phyloP scores from a whole-genome alignment of 495 filamentous ascomycete genomes.

The Choiromyces venosus region DNA sequence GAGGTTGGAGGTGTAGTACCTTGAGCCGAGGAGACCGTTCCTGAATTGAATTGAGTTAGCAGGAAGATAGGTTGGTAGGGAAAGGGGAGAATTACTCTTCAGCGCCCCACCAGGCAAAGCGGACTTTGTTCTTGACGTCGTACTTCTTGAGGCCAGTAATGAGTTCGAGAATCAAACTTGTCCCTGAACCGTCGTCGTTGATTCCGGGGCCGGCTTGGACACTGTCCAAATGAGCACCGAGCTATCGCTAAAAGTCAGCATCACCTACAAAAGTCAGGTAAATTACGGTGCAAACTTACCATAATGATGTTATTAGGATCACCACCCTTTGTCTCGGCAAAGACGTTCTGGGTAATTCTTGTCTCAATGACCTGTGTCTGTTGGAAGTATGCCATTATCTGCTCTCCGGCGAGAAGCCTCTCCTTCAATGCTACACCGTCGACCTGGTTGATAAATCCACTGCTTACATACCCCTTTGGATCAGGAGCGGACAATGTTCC shows the following conservation, averaged over 20 bases:
- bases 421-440: conserved; percentile 42
- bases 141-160: conserved; percentile 41
- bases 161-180: conserved; percentile 46
- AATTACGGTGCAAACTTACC: conserved; percentile 5
- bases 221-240: conserved; percentile 48
- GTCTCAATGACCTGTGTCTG: conserved; percentile 45
- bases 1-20: conserved; percentile 44
- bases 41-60: background rate
- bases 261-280: background rate
- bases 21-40: conserved; percentile 44
- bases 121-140: conserved; percentile 44
- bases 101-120: conserved; percentile 50
- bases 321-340: conserved; percentile 45
- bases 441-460: conserved; percentile 44
- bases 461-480: conserved; percentile 38
- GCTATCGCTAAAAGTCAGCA: conserved; percentile 2
- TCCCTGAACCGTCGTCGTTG: conserved; percentile 46
- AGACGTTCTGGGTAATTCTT: conserved; percentile 45
- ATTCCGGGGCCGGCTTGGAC: conserved; percentile 48
- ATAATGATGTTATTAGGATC: conserved; percentile 45
- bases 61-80: background rate
- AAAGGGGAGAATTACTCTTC: conserved; percentile 41
- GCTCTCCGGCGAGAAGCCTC: conserved; percentile 40
- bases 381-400: conserved; percentile 42
- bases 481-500: conserved; percentile 44